A percentile compares a stretch with the other conserved stretches of the same genome.
Conservation (phyloP, 2,329 filamentous ascomycete species). For the Venturia aucupariae region DNA sequence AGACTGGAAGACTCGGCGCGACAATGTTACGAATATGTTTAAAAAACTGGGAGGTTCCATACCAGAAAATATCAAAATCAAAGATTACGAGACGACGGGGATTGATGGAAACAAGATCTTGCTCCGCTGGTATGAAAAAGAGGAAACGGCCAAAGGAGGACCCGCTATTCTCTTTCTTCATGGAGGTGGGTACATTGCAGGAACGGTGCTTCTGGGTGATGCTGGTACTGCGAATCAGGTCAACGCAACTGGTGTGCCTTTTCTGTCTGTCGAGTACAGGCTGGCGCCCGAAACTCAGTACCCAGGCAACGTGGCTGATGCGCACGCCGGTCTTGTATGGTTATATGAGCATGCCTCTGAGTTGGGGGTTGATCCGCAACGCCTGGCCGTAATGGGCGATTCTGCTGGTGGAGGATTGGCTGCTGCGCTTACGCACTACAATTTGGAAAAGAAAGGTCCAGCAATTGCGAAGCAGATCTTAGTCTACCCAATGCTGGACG, state of each 20-base stretch:
- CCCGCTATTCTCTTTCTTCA: conserved; percentile 25
- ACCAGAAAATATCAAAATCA: neutral
- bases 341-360: conserved; percentile 29
- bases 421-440: conserved; percentile 29
- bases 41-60: neutral
- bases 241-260: conserved; percentile 23
- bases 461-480: conserved; percentile 34
- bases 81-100: conserved; percentile 4
- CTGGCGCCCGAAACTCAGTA: conserved; percentile 34
- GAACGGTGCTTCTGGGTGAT: conserved; percentile 22
- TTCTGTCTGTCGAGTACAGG: conserved; percentile 35
- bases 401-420: conserved; percentile 37
- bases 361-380: conserved; percentile 33
- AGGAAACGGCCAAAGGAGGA: neutral
- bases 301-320: conserved; percentile 32
- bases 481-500: conserved; percentile 41
- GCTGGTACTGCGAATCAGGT: conserved; percentile 22
- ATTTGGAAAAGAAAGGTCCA: conserved; percentile 27
- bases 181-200: conserved; percentile 33
- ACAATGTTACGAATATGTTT: neutral
- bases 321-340: conserved; percentile 33
- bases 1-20: conserved; percentile 9
- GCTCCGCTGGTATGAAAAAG: conserved; percentile 4
- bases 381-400: conserved; percentile 35
- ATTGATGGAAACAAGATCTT: conserved; percentile 8